Evolutionary conservation across 78 protist genomes (phyloP).

Genomic region (Polysphondylium violaceum): DNA sequence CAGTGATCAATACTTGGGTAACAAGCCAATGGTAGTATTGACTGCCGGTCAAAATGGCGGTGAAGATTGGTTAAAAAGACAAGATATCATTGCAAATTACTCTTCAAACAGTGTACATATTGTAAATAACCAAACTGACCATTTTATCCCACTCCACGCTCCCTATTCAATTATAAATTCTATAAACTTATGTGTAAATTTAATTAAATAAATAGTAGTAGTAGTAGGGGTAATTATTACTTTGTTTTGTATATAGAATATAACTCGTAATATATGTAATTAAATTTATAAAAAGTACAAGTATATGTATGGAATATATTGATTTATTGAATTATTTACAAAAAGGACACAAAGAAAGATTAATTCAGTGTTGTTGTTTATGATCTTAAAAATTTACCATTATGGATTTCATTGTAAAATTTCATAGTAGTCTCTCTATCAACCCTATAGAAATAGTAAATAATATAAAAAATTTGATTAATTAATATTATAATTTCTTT

Average conservation of each 20-base stretch:
- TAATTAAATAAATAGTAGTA: no score
- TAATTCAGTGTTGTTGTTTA: not conserved
- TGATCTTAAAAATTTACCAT: slow-evolving; percentile 25
- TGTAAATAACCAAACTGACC: slow-evolving; percentile 6
- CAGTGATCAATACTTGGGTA: not conserved
- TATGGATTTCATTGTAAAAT: slow-evolving; percentile 16
- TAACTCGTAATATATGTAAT: no score
- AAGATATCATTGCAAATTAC: not conserved
- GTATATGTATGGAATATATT: no score
- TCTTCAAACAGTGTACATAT: slow-evolving; percentile 20
- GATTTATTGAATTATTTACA: no score
- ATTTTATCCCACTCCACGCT: slow-evolving; percentile 39
- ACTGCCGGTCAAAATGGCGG: slow-evolving; percentile 26
- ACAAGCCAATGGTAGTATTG: slow-evolving; percentile 28
- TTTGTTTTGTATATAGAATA: no score
- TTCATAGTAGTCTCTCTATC: not conserved
- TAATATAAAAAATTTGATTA: no score
- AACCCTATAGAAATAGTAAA: no score
- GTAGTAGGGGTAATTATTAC: no score
- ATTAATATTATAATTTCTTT: no score
- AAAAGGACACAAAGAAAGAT: no score
- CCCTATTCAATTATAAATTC: slow-evolving; percentile 42
- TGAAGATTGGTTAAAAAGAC: slow-evolving; percentile 24
- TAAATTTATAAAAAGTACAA: no score
- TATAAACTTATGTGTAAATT: not conserved